Base-by-base conservation (phyloP, 1,139 yeast genomes). In the Zygosaccharomyces pseudobailii region DNA sequence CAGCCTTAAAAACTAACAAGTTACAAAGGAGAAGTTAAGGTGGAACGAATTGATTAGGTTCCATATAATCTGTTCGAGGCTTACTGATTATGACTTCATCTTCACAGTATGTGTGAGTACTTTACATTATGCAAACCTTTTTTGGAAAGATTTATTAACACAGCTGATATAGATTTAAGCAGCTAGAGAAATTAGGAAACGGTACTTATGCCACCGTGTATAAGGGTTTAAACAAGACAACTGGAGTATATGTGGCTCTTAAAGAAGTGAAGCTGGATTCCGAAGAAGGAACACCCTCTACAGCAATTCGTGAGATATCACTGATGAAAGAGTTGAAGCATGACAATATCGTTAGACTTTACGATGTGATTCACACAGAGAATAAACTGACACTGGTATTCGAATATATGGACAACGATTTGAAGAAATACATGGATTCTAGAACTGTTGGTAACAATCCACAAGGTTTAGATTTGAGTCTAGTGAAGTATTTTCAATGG, bases 201-300 rank as follows among this genome's bases (percentile, higher is more conserved):
- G 98, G 98, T 50, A 92, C 98, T 1, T 92, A 92, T 73, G 98
- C 98, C 48, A 92, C 97, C 5, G 98, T 92, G 24, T 92, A 92
- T 71, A 92, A 90, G 62, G 98, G 97, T 8, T 76, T 96, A 51
- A 92, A 92, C 67, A 79, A 95, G 46, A 79, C 88, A 49, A 85
- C 96, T 0, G 97, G 97, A 5, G 89, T 92, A 28, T 76, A 88
- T 45, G 98, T 92, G 22, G 98, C 98, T 0, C 73, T 92, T 59
- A 92, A 92, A 66, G 98, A 92, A 67, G 94, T 92, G 67, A 88
- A 84, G 58, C 74, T 92, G 54, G 99, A 92, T 65, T 84, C 95
- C 20, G 97, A 90, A 63, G 99, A 92, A 68, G 98, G 98, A 9
- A 92, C 97, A 0, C 98, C 98, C 2, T 89, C 97, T 0, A 92